Evolutionary conservation across 202 grass and related monocot species (phyloP).

Genomic region (Cymbopogon flexuosus): DNA sequence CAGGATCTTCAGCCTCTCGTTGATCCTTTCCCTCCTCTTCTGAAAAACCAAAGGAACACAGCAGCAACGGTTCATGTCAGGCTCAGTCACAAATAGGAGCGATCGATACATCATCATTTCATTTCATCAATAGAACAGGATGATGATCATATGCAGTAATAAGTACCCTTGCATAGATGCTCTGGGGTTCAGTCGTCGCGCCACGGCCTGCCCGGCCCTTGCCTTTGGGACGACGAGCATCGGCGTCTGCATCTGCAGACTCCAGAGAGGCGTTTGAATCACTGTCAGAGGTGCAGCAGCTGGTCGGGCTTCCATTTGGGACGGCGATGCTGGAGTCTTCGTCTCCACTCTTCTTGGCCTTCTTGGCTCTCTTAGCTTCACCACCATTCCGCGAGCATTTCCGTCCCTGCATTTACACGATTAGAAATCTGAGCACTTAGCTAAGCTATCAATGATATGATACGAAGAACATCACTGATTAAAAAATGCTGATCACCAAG

Average conservation of each 20-base stretch:
- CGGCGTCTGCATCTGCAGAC: slow-evolving; percentile 19
- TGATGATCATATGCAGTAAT: slow-evolving; percentile 1
- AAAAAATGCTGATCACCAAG: neutral
- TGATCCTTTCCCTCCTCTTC: slow-evolving; percentile 84
- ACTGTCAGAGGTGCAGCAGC: slow-evolving; percentile 61
- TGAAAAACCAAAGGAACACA: slow-evolving; percentile 39
- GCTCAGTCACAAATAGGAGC: neutral
- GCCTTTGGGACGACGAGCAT: slow-evolving; percentile 14
- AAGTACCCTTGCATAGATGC: slow-evolving; percentile 95
- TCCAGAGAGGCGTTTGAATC: slow-evolving; percentile 58
- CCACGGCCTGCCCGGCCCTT: slow-evolving; percentile 46
- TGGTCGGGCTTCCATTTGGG: slow-evolving; percentile 37
- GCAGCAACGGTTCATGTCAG: neutral
- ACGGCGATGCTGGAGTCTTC: slow-evolving; percentile 26
- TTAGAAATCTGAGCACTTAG: neutral
- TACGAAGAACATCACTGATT: neutral
- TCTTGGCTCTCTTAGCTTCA: slow-evolving; percentile 43
- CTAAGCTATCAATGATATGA: neutral
- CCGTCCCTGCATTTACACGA: slow-evolving; percentile 31
- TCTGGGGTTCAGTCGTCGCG: slow-evolving; percentile 63
- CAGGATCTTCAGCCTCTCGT: slow-evolving; percentile 72
- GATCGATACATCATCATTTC: neutral
- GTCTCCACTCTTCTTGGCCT: slow-evolving; percentile 18
- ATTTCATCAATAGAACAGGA: neutral
- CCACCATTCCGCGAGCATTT: slow-evolving; percentile 31